Evolutionary conservation across 352 stramenopile genomes (phyloP).

Genomic region (Phytophthora foliorum): DNA sequence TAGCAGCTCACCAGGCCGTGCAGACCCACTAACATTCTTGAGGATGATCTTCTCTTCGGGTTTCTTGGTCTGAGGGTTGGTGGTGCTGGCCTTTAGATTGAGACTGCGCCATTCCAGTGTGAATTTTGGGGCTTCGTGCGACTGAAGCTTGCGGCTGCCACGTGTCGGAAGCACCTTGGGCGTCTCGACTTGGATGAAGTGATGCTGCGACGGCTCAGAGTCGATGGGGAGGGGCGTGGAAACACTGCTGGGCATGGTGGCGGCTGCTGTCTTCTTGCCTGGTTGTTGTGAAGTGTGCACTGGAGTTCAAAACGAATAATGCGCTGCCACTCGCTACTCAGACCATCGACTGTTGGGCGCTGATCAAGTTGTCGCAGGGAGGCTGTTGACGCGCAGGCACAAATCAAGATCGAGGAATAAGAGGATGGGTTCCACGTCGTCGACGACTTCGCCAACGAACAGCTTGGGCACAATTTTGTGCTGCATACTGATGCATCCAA

Average conservation of each 20-base stretch:
- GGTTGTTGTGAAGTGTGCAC: neutral
- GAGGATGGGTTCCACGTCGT: no score
- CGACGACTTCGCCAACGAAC: neutral
- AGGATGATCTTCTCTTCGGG: constrained; percentile 64
- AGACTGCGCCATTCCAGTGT: constrained; percentile 55
- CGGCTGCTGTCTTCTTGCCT: neutral
- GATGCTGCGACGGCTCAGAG: constrained; percentile 2
- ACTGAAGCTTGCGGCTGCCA: constrained; percentile 13
- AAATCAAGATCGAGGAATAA: no score
- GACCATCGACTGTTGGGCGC: neutral
- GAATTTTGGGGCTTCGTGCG: constrained; percentile 23
- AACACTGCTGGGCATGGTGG: neutral
- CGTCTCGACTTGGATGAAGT: constrained; percentile 24
- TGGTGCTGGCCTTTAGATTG: constrained; percentile 35
- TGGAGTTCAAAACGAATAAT: constrained; percentile 1
- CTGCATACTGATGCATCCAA: neutral
- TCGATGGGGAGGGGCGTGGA: constrained; percentile 10
- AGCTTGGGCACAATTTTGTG: neutral
- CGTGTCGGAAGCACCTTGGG: constrained; percentile 8
- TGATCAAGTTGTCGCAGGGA: constrained; percentile 9
- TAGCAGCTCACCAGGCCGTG: constrained; percentile 60
- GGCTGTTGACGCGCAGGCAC: neutral
- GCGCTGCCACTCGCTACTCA: neutral
- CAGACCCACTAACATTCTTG: constrained; percentile 48
- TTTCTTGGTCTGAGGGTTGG: constrained; percentile 50